Evolutionary conservation across 176 grass and related monocot species (phyloP).

Genomic region (Cenchrus americanus): DNA sequence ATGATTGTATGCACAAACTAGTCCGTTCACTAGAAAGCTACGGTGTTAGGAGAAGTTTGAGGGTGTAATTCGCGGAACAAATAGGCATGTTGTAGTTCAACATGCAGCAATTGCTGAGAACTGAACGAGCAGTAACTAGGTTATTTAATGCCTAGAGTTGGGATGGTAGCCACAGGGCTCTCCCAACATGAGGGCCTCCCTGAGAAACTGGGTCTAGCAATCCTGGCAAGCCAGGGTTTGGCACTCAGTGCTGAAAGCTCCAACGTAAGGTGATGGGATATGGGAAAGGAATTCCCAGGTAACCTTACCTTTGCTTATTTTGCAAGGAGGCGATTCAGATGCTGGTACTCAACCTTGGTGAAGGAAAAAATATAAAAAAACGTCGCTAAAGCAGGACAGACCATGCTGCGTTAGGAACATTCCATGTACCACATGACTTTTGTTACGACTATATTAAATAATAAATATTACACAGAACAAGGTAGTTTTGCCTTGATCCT

Average conservation of each 20-base stretch:
- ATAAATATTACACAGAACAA: background rate
- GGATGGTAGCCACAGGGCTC: background rate
- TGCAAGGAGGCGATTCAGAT: background rate
- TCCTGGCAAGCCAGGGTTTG: background rate
- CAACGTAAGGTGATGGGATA: background rate
- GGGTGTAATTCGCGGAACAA: background rate
- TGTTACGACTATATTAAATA: conserved; percentile 24
- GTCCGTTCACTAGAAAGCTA: background rate
- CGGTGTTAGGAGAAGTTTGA: background rate
- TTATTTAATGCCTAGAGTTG: background rate
- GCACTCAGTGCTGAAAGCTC: background rate
- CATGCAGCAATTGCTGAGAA: background rate
- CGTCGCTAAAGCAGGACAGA: background rate
- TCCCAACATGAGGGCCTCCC: background rate
- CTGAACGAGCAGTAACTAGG: background rate
- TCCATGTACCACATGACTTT: background rate
- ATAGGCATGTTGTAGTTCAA: background rate
- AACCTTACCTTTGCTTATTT: background rate
- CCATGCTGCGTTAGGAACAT: conserved; percentile 27
- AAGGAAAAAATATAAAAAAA: background rate
- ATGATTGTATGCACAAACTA: conserved; percentile 30
- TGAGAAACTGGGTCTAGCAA: too few relatives aligned
- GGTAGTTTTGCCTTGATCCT: background rate
- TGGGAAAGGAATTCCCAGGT: background rate
- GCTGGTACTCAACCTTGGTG: background rate